Evolutionary conservation across 2,329 filamentous ascomycete genomes (phyloP).

Genomic region (Fusarium coicis): DNA sequence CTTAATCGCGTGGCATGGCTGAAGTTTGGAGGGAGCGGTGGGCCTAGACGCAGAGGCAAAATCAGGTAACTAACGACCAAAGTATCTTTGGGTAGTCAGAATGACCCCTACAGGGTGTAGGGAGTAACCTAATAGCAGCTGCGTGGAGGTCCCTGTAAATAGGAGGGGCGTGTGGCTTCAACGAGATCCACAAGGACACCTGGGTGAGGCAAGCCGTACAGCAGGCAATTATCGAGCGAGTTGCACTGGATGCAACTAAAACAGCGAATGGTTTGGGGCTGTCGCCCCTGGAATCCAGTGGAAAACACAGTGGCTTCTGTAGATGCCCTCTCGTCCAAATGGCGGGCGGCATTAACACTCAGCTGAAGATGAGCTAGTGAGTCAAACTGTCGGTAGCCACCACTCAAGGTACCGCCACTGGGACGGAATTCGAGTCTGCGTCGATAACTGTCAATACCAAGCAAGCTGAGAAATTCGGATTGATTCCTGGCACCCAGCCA

Average conservation of each 20-base stretch:
- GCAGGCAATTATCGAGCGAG: constrained; percentile 4
- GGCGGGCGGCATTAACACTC: neutral
- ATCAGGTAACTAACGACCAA: constrained; percentile 2
- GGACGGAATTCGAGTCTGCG: constrained; percentile 3
- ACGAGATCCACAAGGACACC: neutral
- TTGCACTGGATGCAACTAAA: constrained; percentile 23
- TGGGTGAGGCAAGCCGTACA: neutral
- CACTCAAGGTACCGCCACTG: constrained; percentile 25
- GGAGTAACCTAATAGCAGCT: constrained; percentile 1
- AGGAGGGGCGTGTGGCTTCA: constrained; percentile 3
- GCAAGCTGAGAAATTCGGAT: constrained; percentile 1
- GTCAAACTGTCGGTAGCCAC: constrained; percentile 30
- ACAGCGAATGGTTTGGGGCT: constrained; percentile 8
- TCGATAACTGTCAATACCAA: neutral
- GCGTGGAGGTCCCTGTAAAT: constrained; percentile 1
- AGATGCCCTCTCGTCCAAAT: neutral
- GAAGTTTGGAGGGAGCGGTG: constrained; percentile 1
- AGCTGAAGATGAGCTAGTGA: constrained; percentile 12
- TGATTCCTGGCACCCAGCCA: neutral
- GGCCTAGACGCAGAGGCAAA: constrained; percentile 5
- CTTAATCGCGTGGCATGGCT: constrained; percentile 13
- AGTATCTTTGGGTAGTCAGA: neutral
- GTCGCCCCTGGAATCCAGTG: constrained; percentile 30
- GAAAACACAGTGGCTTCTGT: constrained; percentile 1
- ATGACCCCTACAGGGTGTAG: constrained; percentile 1